Base-by-base conservation (phyloP, 805 yeast species). In the Ogataea thermomethanolica region DNA sequence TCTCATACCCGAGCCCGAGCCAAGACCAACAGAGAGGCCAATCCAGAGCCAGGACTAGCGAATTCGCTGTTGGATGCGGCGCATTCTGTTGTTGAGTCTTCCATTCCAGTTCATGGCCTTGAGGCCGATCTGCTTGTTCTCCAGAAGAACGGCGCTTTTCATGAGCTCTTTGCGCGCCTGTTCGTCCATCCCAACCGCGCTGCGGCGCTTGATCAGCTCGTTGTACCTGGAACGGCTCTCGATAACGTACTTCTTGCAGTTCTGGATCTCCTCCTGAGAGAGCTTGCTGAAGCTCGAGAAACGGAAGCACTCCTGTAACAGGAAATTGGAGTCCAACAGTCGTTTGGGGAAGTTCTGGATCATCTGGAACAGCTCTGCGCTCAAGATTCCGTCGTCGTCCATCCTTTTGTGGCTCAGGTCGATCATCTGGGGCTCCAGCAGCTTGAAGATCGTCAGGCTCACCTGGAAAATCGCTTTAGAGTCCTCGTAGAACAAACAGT, bases 401-500 rank as follows among this genome's bases (percentile, higher is more conserved):
- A 29, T 33, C 29, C 44, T 30, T 5, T 42, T 21, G 25, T 39
- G 41, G 55, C 59, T 13, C 58, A 51, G 24, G 13, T 52, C 50
- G 7, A 51, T 20, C 42, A 90, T 71, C 35, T 76, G 76, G 1
- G 86, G 83, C 54, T 85, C 90, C 38, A 89, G 71, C 47, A 81
- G 61, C 54, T 85, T 84, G 59, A 90, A 76, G 10, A 93, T 75
- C 1, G 96, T 83, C 39, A 91, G 64, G 1, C 95, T 81, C 3
- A 86, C 74, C 43, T 95, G 78, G 66, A 89, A 93, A 12, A 93
- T 68, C 8, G 93, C 77, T 54, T 86, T 86, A 1, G 95, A 82
- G 22, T 88, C 96, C 59, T 91, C 98, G 56, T 84, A 88, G 70
- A 95, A 90, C 35, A 91, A 65, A 46, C 95, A 86, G 62, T 93